phyloP scores from a whole-genome alignment of 768 basidiomycete species.

The Mrakia frigida region DNA sequence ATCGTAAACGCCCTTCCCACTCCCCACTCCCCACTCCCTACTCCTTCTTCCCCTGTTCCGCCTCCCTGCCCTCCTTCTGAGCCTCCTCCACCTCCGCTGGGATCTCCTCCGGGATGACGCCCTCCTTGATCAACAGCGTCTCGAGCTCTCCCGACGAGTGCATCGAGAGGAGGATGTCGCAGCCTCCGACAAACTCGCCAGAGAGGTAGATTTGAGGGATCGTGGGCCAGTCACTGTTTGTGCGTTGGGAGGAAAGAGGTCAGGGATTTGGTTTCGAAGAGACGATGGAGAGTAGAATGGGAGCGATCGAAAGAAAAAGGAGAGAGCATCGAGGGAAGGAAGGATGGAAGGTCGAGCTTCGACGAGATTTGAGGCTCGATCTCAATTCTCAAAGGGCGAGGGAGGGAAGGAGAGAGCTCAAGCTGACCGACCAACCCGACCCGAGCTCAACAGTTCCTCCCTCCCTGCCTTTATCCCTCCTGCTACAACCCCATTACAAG shows the following conservation, averaged over 20 bases:
- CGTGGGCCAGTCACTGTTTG: conserved; percentile 86
- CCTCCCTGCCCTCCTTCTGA: conserved; percentile 2
- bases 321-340: neutral
- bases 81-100: conserved; percentile 33
- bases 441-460: no score
- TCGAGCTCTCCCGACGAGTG: conserved; percentile 94
- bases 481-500: no score
- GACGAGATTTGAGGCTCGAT: no score
- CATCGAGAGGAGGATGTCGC: conserved; percentile 91
- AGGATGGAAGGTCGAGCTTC: neutral
- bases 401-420: no score
- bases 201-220: conserved; percentile 91
- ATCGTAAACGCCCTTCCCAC: no score
- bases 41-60: neutral
- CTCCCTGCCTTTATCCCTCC: no score
- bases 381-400: no score
- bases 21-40: no score
- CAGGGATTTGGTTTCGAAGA: neutral
- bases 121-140: conserved; percentile 64
- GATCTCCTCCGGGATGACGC: conserved; percentile 57
- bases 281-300: neutral
- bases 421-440: no score
- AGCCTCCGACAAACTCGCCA: conserved; percentile 94
- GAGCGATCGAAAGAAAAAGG: neutral
- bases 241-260: neutral